Evolutionary conservation across 1,284 basidiomycete genomes (phyloP), one percentile per base, ranked within the genome.

Genomic region (Sporisorium iseilematis-ciliati): DNA sequence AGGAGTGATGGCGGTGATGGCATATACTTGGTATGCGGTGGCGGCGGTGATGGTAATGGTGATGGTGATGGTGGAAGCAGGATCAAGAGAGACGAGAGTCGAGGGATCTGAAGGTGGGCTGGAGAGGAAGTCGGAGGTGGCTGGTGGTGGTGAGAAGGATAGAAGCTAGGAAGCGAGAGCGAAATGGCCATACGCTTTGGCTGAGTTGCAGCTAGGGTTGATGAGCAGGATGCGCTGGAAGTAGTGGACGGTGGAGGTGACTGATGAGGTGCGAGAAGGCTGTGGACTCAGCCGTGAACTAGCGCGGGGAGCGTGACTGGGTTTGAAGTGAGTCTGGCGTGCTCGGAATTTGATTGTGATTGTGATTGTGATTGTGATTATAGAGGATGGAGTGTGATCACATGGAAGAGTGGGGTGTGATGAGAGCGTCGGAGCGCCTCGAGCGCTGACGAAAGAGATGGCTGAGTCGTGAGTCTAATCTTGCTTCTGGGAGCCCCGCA

Each of bases 311-410:
- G 43, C 35, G 35, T 14, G 35, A 38, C 35, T 38, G 2, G 16
- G 12, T 14, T 38, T 12, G 35, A 38, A 14, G 5, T 38, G 16
- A 14, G 5, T 38, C 8, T 38, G 35, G 43, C 23, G 43, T 46
- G 43, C 10, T 46, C 14, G 43, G 11, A 16, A 16, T 31, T 18
- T 26, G 46, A n/a, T 26, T 48, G 46, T 38, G 35, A 38, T 33
- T 33, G 31, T 33, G 31, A 33, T 11, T 33, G 31, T 48, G 21
- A 25, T 16, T 41, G 64, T 66, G 64, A 66, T 42, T 55, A 31
- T 60, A 68, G 23, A 40, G 41, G 31, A 23, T n/a, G 31, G 16
- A 33, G n/a, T 50, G 65, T 61, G 65, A 68, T 58, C 21, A 50
- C 31, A 53, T 0, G 54, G 26, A 61, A 42, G 43, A 26, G 20